Evolutionary conservation across 2,329 filamentous ascomycete species (phyloP).

Genomic region (Cladorrhinum sp.): DNA sequence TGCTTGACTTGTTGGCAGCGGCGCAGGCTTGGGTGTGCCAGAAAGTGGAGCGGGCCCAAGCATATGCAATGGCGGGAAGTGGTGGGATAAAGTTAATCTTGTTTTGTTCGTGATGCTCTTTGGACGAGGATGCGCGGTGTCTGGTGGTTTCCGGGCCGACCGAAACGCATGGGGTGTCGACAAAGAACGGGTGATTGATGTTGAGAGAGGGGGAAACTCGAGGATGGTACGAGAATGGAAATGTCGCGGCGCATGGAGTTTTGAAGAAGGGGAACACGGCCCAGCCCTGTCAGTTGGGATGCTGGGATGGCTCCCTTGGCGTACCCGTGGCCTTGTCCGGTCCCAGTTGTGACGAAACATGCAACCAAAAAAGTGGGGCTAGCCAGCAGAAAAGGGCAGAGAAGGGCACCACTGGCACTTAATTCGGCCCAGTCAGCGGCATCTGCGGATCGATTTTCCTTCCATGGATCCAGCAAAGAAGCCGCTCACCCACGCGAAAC

Average conservation of each 20-base stretch:
- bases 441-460: conserved; percentile 12
- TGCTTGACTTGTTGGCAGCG: conserved; percentile 10
- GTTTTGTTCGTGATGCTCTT: neutral
- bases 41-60: neutral
- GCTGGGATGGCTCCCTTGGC: neutral
- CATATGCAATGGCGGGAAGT: neutral
- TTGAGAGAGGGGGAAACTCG: neutral
- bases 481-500: conserved; percentile 5
- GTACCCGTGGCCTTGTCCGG: neutral
- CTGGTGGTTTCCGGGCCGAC: neutral
- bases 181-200: neutral
- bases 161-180: neutral
- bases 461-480: conserved; percentile 1
- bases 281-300: conserved; percentile 11
- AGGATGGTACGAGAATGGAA: conserved; percentile 1
- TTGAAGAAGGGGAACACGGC: conserved; percentile 10
- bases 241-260: conserved; percentile 15
- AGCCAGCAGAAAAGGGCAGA: neutral
- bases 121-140: neutral
- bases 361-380: conserved; percentile 13
- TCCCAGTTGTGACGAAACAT: conserved; percentile 20
- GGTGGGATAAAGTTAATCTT: neutral
- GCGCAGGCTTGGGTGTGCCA: conserved; percentile 8
- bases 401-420: neutral
- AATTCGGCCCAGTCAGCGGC: conserved; percentile 1